These are phyloP conservation scores for Prunus campanulata DNA, from an alignment of 306 rosid species.

Conservation along the genomic window DNA sequence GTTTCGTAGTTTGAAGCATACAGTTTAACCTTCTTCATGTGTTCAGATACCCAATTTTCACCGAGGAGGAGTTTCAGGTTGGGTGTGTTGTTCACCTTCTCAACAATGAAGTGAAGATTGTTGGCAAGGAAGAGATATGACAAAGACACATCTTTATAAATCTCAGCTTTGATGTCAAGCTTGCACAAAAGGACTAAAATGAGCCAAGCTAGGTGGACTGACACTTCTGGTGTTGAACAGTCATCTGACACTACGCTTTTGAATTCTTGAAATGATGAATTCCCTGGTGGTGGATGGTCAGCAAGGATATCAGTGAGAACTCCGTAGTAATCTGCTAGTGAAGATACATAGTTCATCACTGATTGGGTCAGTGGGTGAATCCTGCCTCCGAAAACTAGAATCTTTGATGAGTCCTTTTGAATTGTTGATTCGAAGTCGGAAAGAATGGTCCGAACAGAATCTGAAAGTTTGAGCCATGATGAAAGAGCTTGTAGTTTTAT, in stretches of 20 bases:
- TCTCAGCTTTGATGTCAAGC: conserved; percentile 44
- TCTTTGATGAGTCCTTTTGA: conserved; percentile 39
- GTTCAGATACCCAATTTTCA: conserved; percentile 37
- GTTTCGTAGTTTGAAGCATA: conserved; percentile 42
- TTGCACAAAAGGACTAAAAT: conserved; percentile 52
- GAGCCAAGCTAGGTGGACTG: conserved; percentile 49
- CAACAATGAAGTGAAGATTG: conserved; percentile 47
- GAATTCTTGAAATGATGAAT: conserved; percentile 17
- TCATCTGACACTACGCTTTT: conserved; percentile 20
- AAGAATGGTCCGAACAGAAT: conserved; percentile 34
- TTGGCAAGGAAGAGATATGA: conserved; percentile 50
- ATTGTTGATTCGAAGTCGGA: conserved; percentile 33
- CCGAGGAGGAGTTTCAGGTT: conserved; percentile 37
- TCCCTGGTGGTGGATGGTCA: conserved; percentile 24
- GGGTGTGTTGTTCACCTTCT: conserved; percentile 29
- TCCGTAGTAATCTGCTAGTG: conserved; percentile 31
- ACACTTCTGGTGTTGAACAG: conserved; percentile 18
- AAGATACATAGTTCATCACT: conserved; percentile 37
- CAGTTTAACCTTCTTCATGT: conserved; percentile 31
- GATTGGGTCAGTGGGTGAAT: conserved; percentile 45
- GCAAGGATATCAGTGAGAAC: conserved; percentile 37
- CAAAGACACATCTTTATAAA: conserved; percentile 43
- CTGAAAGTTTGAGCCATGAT: conserved; percentile 31
- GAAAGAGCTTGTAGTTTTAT: conserved; percentile 36
- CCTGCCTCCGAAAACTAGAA: conserved; percentile 34